Evolutionary conservation across 495 filamentous ascomycete species (phyloP).

Genomic region (Aspergillus nanangensis): DNA sequence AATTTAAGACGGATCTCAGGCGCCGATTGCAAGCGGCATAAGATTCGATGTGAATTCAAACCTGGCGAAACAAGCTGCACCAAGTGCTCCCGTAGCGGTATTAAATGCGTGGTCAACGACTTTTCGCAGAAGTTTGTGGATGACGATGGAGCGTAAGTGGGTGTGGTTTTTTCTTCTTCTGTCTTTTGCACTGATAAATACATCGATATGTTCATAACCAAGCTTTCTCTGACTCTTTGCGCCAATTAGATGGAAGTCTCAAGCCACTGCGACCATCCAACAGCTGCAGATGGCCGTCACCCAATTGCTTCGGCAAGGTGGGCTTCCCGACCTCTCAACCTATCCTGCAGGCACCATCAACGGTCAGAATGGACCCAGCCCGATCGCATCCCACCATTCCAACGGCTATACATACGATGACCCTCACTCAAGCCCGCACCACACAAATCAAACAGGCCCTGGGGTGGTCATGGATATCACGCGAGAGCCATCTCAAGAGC

Average conservation of each 20-base stretch:
- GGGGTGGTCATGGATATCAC: slow-evolving; percentile 39
- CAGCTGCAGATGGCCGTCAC: slow-evolving; percentile 43
- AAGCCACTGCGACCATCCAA: slow-evolving; percentile 34
- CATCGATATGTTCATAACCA: too few relatives aligned
- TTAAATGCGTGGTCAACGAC: slow-evolving; percentile 46
- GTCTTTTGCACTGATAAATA: too few relatives aligned
- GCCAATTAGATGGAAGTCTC: slow-evolving; percentile 39
- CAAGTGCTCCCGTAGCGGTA: slow-evolving; percentile 43
- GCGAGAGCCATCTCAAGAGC: slow-evolving; percentile 49
- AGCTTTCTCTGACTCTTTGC: neutral
- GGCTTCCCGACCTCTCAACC: slow-evolving; percentile 37
- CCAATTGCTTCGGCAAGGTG: slow-evolving; percentile 36
- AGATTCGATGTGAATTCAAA: slow-evolving; percentile 44
- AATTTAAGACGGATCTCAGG: slow-evolving; percentile 18
- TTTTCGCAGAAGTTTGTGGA: slow-evolving; percentile 48
- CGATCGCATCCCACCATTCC: slow-evolving; percentile 25
- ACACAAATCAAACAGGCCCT: slow-evolving; percentile 24
- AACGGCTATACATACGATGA: slow-evolving; percentile 24
- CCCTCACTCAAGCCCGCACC: slow-evolving; percentile 17
- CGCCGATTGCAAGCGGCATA: slow-evolving; percentile 46
- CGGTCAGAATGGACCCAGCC: slow-evolving; percentile 24
- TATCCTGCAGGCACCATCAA: slow-evolving; percentile 24
- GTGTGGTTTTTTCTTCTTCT: too few relatives aligned
- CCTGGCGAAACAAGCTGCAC: slow-evolving; percentile 38
- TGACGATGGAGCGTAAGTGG: slow-evolving; percentile 43